Evolutionary conservation across 2,329 filamentous ascomycete species (phyloP).

Genomic region (Periconia sp.): DNA sequence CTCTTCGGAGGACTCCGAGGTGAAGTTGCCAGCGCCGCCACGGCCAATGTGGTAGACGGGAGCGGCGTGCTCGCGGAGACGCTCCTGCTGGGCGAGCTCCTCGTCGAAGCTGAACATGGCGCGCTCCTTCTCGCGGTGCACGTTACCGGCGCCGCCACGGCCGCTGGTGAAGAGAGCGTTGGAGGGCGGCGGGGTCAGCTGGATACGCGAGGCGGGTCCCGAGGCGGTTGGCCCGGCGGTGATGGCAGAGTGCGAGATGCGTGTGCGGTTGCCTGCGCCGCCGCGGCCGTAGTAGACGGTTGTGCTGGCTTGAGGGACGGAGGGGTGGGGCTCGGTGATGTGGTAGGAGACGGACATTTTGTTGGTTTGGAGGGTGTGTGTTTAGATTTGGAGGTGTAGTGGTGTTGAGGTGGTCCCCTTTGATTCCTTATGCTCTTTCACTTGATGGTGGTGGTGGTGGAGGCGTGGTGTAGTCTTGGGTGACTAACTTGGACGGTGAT

Average conservation of each 20-base stretch:
- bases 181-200: conserved; percentile 49
- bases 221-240: conserved; percentile 50
- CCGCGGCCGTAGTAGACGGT: conserved; percentile 59
- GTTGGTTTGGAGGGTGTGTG: conserved; percentile 9
- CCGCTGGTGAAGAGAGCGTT: conserved; percentile 64
- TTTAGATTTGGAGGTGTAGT: not conserved
- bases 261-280: conserved; percentile 61
- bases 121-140: conserved; percentile 55
- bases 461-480: too few species aligned
- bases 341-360: conserved; percentile 49
- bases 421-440: not conserved
- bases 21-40: conserved; percentile 61
- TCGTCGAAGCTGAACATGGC: conserved; percentile 71
- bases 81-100: conserved; percentile 61
- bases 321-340: conserved; percentile 64
- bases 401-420: not conserved
- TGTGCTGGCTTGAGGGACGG: conserved; percentile 52
- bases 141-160: conserved; percentile 69
- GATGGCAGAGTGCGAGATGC: conserved; percentile 57
- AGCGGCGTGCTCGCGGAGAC: conserved; percentile 56
- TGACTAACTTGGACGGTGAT: too few species aligned
- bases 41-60: conserved; percentile 67
- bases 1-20: too few species aligned
- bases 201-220: conserved; percentile 52
- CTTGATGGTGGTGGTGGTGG: too few species aligned